These are phyloP conservation scores for Euphorbia celastroides DNA, from an alignment of 441 rosid species.

Conservation along the genomic window DNA sequence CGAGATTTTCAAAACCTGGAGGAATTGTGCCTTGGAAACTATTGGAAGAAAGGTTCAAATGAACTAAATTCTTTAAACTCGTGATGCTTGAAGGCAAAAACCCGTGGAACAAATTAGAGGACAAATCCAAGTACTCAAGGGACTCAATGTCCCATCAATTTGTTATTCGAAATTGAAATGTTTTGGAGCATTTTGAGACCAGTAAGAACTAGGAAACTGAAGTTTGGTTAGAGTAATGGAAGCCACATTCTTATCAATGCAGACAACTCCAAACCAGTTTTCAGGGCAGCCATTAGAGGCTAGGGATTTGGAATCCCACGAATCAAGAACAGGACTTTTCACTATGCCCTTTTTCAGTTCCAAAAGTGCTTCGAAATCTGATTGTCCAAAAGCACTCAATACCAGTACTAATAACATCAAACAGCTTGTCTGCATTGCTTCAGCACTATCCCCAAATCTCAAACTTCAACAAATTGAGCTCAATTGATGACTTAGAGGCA, in stretches of 20 bases:
- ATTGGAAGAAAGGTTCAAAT: conserved; percentile 53
- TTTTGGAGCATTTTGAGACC: conserved; percentile 56
- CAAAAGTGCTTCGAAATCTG: conserved; percentile 76
- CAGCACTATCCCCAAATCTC: conserved; percentile 21
- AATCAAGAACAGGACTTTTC: conserved; percentile 40
- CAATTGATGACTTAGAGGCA: background rate
- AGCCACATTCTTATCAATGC: conserved; percentile 52
- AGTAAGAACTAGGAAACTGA: conserved; percentile 52
- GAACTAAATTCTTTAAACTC: conserved; percentile 35
- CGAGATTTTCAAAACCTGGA: conserved; percentile 41
- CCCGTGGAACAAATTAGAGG: conserved; percentile 52
- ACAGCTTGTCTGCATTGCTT: conserved; percentile 53
- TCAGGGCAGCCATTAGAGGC: conserved; percentile 63
- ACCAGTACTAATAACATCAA: conserved; percentile 38
- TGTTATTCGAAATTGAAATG: conserved; percentile 55
- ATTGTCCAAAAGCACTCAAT: conserved; percentile 40
- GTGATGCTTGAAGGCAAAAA: conserved; percentile 42
- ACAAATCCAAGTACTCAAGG: conserved; percentile 54
- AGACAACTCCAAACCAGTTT: conserved; percentile 65
- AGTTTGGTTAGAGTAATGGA: conserved; percentile 59
- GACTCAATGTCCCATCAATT: conserved; percentile 47
- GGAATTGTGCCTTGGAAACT: conserved; percentile 52
- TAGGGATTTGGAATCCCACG: conserved; percentile 68
- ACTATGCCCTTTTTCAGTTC: conserved; percentile 71
- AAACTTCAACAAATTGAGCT: conserved; percentile 30